Evolutionary conservation across 768 basidiomycete genomes (phyloP), one percentile per base, ranked within the genome.

Genomic region (Hypsizygus marmoreus): DNA sequence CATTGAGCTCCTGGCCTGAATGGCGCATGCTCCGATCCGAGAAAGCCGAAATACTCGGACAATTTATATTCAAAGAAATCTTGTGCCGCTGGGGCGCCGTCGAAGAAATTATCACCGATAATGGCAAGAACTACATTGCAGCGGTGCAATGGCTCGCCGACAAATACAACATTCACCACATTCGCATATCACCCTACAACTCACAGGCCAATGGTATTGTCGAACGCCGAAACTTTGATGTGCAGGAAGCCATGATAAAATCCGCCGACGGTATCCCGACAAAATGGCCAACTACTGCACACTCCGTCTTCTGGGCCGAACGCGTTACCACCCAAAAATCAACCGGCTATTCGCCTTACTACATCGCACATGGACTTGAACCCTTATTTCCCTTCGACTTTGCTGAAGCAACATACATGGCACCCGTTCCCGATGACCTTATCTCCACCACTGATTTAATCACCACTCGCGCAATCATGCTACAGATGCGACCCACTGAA

Each of bases 181-280:
- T 77, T 11, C 47, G 57, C 0, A 73, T 77, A 2, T 71, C 65
- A 0, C 54, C 64, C 0, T 77, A 76, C 55, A 77, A 77, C 41
- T 74, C 67, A 0, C 62, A 56, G 2, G 69, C 70, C 0, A 76
- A 77, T 14, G 64, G 75, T 0, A 47, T 66, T 0, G 56, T 74
- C 0, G 66, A 76, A 40, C 40, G 45, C 11, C 36, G 54, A n/a
- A 70, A 71, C 50, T 61, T 51, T 28, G 52, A 57, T 32, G 48
- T 70, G 1, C 37, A 61, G 1, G 57, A 64, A n/a, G 29, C 58
- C 0, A 29, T 71, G 0, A 49, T 69, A 11, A 71, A 71, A 34
- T 56, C 61, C 4, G 57, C 57, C 17, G 55, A 61, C 0, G 63
- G 64, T 0, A 47, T 70, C 30, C 50, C 61, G 14, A 34, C 45